Evolutionary conservation across 2,329 filamentous ascomycete species (phyloP).

Genomic region (Coniella lustricola): DNA sequence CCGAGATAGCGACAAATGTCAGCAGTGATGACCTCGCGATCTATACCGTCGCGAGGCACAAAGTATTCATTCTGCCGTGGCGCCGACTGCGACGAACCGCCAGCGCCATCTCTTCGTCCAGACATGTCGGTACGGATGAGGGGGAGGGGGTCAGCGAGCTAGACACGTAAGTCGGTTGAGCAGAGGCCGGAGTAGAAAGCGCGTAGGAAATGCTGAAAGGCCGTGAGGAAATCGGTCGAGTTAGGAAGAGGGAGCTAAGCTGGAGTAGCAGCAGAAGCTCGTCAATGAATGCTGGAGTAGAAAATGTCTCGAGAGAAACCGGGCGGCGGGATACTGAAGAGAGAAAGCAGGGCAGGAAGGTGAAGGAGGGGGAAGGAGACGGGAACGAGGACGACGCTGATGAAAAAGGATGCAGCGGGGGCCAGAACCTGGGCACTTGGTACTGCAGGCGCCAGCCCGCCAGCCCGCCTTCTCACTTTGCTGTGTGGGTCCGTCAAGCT

Average conservation of each 20-base stretch:
- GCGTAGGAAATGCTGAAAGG: not conserved
- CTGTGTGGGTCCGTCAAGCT: not conserved
- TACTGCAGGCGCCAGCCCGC: not conserved
- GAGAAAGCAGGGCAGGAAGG: not conserved
- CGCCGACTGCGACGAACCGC: slow-evolving; percentile 23
- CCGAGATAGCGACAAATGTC: slow-evolving; percentile 80
- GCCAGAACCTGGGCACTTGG: not conserved
- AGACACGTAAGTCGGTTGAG: slow-evolving; percentile 3
- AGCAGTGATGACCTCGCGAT: slow-evolving; percentile 75
- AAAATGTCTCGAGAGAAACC: not conserved
- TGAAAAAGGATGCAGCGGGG: slow-evolving; percentile 14
- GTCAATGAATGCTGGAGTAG: not conserved
- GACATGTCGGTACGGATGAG: slow-evolving; percentile 27
- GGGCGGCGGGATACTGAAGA: not conserved
- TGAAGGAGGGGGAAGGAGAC: slow-evolving; percentile 9
- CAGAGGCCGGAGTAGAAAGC: not conserved
- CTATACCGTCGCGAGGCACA: slow-evolving; percentile 72
- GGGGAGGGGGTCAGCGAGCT: slow-evolving; percentile 7
- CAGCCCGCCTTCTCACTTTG: not conserved
- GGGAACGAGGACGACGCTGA: slow-evolving; percentile 11
- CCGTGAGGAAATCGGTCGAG: not conserved
- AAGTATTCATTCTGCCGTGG: slow-evolving; percentile 70
- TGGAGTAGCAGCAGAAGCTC: not conserved
- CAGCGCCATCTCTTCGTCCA: slow-evolving; percentile 29
- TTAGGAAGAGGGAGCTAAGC: not conserved